A percentile compares a stretch with the other conserved stretches of the same genome.
Evolutionary conservation across 805 yeast species (phyloP).

Genomic region (Cyberlindnera amylophila): DNA sequence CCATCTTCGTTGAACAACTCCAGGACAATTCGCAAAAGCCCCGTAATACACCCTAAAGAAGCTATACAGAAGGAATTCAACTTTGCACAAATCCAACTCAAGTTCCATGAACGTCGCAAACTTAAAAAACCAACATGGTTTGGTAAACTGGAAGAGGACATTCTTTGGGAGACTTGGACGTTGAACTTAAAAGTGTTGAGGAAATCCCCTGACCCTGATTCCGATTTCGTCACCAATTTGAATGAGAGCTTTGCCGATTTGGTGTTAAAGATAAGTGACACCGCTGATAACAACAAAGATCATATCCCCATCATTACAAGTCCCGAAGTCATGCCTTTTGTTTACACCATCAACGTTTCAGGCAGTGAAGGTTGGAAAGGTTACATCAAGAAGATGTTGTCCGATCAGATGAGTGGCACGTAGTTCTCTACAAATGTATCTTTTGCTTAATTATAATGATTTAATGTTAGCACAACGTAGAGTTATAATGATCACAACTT

Average conservation of each 20-base stretch:
- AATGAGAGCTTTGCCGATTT: conserved; percentile 13
- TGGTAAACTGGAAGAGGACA: conserved; percentile 39
- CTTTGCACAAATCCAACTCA: conserved; percentile 34
- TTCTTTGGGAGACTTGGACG: conserved; percentile 72
- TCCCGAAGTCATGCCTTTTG: conserved; percentile 64
- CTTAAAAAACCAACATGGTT: conserved; percentile 54
- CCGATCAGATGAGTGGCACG: conserved; percentile 16
- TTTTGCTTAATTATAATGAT: too few species aligned
- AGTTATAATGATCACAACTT: conserved; percentile 32
- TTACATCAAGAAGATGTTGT: conserved; percentile 41
- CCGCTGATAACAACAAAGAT: conserved; percentile 52
- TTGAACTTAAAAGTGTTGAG: conserved; percentile 48
- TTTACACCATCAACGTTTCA: conserved; percentile 37
- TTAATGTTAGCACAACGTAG: background rate
- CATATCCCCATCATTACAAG: conserved; percentile 76
- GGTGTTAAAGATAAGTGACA: conserved; percentile 34
- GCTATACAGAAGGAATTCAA: conserved; percentile 21
- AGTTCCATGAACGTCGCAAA: conserved; percentile 37
- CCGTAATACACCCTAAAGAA: conserved; percentile 15
- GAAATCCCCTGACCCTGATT: conserved; percentile 23
- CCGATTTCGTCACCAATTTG: conserved; percentile 2
- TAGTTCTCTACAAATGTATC: background rate
- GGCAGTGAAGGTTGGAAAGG: conserved; percentile 29
- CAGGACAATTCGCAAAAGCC: conserved; percentile 11
- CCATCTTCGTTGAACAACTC: conserved; percentile 11